These are phyloP conservation scores for Daldinia childiae DNA, from an alignment of 495 filamentous ascomycete species.

Conservation along the genomic window DNA sequence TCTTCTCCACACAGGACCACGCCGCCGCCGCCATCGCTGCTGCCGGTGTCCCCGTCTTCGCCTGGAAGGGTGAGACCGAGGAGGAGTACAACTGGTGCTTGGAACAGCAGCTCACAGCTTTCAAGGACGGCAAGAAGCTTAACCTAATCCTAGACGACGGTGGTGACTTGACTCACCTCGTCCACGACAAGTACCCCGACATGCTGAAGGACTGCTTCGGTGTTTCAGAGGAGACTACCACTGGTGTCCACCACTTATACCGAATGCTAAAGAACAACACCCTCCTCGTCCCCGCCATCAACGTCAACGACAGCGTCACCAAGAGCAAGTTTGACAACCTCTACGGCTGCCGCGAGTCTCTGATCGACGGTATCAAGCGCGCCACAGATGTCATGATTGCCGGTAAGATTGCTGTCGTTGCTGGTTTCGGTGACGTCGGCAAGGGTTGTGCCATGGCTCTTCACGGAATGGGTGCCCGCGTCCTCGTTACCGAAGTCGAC, in stretches of 20 bases:
- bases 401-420: constrained; percentile 96
- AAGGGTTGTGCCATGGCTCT: constrained; percentile 98
- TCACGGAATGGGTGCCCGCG: constrained; percentile 95
- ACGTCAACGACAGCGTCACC: constrained; percentile 99
- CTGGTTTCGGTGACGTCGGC: constrained; percentile 98
- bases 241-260: constrained; percentile 99
- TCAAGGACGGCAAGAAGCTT: constrained; percentile 95
- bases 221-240: constrained; percentile 99
- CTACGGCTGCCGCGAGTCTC: constrained; percentile 98
- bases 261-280: constrained; percentile 91
- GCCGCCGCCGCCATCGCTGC: constrained; percentile 97
- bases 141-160: constrained; percentile 99
- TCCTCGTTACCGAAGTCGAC: constrained; percentile 96
- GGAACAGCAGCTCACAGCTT: constrained; percentile 95
- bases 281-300: constrained; percentile 95
- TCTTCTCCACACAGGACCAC: constrained; percentile 99
- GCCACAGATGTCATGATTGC: constrained; percentile 99
- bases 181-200: constrained; percentile 98
- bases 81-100: constrained; percentile 99
- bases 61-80: constrained; percentile 99
- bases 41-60: constrained; percentile 93
- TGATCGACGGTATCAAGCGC: constrained; percentile 99
- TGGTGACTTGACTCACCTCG: constrained; percentile 94
- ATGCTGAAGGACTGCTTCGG: constrained; percentile 97
- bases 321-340: constrained; percentile 99